phyloP scores from a whole-genome alignment of 345 rosid species.

The Acer saccharum region DNA sequence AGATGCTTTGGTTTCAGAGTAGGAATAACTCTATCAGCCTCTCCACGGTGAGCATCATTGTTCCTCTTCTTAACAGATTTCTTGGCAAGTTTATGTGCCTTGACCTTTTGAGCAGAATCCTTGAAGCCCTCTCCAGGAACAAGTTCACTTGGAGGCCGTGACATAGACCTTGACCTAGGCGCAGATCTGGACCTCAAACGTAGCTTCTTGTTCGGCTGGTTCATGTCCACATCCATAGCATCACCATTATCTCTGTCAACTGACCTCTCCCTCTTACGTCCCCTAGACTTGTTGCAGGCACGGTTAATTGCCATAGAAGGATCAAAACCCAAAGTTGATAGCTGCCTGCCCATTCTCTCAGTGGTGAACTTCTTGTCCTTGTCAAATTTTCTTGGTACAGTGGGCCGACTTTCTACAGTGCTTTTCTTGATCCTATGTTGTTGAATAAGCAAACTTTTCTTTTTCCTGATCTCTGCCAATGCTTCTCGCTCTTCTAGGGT shows the following conservation, averaged over 20 bases:
- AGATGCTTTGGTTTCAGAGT: conserved; percentile 65
- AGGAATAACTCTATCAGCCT: conserved; percentile 75
- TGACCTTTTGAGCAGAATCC: conserved; percentile 67
- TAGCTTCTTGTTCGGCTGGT: conserved; percentile 60
- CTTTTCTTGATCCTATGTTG: conserved; percentile 84
- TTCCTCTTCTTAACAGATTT: conserved; percentile 71
- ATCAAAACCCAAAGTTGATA: conserved; percentile 66
- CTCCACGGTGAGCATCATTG: conserved; percentile 85
- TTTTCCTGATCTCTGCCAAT: conserved; percentile 67
- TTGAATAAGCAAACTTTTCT: conserved; percentile 62
- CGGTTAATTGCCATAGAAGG: conserved; percentile 67
- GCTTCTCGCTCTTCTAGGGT: conserved; percentile 68
- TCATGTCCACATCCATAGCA: conserved; percentile 63
- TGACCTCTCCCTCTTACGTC: conserved; percentile 82
- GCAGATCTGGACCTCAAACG: conserved; percentile 54
- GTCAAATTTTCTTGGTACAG: conserved; percentile 79
- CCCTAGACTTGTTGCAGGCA: conserved; percentile 70
- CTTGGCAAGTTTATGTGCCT: conserved; percentile 50
- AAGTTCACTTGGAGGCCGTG: conserved; percentile 75
- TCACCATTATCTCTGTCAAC: conserved; percentile 38
- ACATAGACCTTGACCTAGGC: conserved; percentile 54
- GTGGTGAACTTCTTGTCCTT: conserved; percentile 64
- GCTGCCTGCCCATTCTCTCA: conserved; percentile 76
- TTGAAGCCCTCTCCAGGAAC: conserved; percentile 90
- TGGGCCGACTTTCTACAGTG: conserved; percentile 73